phyloP scores from a whole-genome alignment of 805 yeast species.

The Metschnikowia vanudenii region DNA sequence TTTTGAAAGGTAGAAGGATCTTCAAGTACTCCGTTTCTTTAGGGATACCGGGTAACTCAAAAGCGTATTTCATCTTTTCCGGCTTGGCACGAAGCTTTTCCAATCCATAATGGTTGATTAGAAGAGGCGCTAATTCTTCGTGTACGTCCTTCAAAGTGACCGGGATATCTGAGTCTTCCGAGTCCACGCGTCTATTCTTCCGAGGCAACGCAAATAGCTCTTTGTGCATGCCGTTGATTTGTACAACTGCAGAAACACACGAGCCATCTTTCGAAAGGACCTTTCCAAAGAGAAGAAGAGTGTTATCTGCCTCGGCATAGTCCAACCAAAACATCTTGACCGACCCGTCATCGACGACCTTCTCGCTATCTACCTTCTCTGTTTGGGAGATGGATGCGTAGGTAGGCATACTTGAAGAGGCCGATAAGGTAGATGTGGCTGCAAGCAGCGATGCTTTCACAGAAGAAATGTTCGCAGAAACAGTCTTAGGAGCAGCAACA shows the following conservation, averaged over 20 bases:
- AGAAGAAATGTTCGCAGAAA: constrained; percentile 41
- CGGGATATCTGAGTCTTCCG: constrained; percentile 37
- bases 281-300: constrained; percentile 79
- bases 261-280: constrained; percentile 56
- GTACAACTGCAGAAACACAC: constrained; percentile 72
- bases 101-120: constrained; percentile 62
- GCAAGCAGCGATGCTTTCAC: constrained; percentile 30
- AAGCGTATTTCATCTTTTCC: constrained; percentile 77
- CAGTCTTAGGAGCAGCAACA: constrained; percentile 41
- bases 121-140: constrained; percentile 68
- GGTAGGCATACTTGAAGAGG: constrained; percentile 22
- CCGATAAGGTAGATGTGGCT: constrained; percentile 10
- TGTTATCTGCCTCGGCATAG: constrained; percentile 71
- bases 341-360: constrained; percentile 29
- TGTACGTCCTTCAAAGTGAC: constrained; percentile 65
- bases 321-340: constrained; percentile 89
- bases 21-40: constrained; percentile 76
- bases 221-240: constrained; percentile 64
- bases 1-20: constrained; percentile 69
- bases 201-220: constrained; percentile 80
- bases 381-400: constrained; percentile 27
- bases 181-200: constrained; percentile 41
- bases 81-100: constrained; percentile 67
- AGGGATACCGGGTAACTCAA: constrained; percentile 81
- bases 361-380: constrained; percentile 30